Evolutionary conservation across 768 basidiomycete species (phyloP).

Genomic region (Boletus rufocinnamomeus): DNA sequence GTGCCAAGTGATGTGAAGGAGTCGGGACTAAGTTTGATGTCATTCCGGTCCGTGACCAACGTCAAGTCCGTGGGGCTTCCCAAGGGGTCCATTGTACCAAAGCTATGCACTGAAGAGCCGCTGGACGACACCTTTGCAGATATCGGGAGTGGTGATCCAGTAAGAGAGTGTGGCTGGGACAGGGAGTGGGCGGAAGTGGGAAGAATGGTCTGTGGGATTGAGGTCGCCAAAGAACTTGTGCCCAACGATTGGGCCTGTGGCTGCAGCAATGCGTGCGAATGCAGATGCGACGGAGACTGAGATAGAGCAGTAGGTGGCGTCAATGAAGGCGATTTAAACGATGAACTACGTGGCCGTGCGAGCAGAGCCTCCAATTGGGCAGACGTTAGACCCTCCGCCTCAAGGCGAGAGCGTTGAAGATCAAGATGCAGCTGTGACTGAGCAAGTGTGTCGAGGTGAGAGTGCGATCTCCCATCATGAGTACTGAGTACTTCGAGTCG

Average conservation of each 20-base stretch:
- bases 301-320: conserved; percentile 15
- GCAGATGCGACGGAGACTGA: conserved; percentile 26
- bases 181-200: conserved; percentile 25
- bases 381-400: conserved; percentile 28
- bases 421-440: conserved; percentile 30
- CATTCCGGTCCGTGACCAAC: conserved; percentile 28
- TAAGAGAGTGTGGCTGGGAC: conserved; percentile 32
- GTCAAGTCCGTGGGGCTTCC: conserved; percentile 23
- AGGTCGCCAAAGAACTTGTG: conserved; percentile 15
- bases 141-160: conserved; percentile 29
- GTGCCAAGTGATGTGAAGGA: conserved; percentile 29
- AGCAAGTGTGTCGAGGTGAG: conserved; percentile 26
- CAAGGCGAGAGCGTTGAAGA: conserved; percentile 30
- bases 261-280: conserved; percentile 21
- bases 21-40: conserved; percentile 28
- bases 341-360: conserved; percentile 24
- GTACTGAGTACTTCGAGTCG: conserved; percentile 27
- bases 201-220: conserved; percentile 25
- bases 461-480: conserved; percentile 24
- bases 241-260: conserved; percentile 21
- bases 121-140: conserved; percentile 28
- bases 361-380: conserved; percentile 33
- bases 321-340: conserved; percentile 29
- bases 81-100: conserved; percentile 14
- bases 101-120: conserved; percentile 22